A percentile compares a stretch with the other conserved stretches of the same genome.
Evolutionary conservation across 2,329 filamentous ascomycete genomes (phyloP).

Genomic region (Chaetomium olivaceum): DNA sequence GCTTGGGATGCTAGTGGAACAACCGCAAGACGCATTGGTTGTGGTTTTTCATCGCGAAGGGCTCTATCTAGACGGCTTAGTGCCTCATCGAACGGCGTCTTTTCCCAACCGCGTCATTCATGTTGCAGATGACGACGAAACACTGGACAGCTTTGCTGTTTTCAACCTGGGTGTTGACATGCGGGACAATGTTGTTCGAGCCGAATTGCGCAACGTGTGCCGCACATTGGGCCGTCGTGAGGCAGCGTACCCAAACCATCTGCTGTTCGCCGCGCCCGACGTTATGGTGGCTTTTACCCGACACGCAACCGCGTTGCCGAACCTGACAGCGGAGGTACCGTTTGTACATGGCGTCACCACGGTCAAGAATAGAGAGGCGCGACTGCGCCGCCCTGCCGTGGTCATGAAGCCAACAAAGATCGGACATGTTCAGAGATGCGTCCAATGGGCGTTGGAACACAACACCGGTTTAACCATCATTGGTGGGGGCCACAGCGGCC

Average conservation of each 20-base stretch:
- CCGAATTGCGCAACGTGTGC: slow-evolving; percentile 54
- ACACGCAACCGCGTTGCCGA: slow-evolving; percentile 45
- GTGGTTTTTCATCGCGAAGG: slow-evolving; percentile 58
- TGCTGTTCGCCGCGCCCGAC: slow-evolving; percentile 52
- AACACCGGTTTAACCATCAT: slow-evolving; percentile 50
- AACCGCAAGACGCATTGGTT: slow-evolving; percentile 45
- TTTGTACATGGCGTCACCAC: slow-evolving; percentile 30
- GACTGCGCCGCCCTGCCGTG: slow-evolving; percentile 44
- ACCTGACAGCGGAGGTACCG: slow-evolving; percentile 48
- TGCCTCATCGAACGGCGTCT: slow-evolving; percentile 48
- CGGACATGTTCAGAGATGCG: slow-evolving; percentile 54
- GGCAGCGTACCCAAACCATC: slow-evolving; percentile 41
- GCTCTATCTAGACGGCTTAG: slow-evolving; percentile 50
- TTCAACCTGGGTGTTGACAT: slow-evolving; percentile 53
- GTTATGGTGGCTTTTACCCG: slow-evolving; percentile 53
- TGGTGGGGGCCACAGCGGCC: slow-evolving; percentile 60
- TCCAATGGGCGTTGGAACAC: slow-evolving; percentile 56
- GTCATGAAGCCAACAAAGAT: slow-evolving; percentile 50
- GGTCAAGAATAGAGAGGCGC: slow-evolving; percentile 56
- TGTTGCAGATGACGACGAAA: slow-evolving; percentile 47
- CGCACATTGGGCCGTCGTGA: slow-evolving; percentile 44
- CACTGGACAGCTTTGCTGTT: slow-evolving; percentile 52
- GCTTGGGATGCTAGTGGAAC: slow-evolving; percentile 49
- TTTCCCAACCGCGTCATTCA: slow-evolving; percentile 48
- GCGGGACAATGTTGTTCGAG: slow-evolving; percentile 38